These are phyloP conservation scores for Tolypocladium paradoxum DNA, from an alignment of 2,329 filamentous ascomycete genomes.

Conservation along the genomic window DNA sequence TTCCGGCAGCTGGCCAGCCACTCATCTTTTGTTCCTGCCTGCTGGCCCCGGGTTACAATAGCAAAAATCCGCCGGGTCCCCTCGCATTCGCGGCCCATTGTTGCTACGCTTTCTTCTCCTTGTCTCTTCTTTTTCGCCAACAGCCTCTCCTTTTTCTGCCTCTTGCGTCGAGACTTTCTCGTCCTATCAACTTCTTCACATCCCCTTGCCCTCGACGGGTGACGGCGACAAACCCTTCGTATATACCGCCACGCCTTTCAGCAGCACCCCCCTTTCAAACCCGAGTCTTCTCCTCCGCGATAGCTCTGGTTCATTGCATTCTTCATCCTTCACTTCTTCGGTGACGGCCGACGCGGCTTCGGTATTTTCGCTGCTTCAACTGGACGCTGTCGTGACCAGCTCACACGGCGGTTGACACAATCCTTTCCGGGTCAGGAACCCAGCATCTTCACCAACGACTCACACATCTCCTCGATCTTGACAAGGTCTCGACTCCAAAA, in stretches of 20 bases:
- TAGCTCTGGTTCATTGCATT: not conserved
- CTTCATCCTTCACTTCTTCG: not conserved
- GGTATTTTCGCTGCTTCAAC: slow-evolving; percentile 1
- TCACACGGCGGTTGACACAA: slow-evolving; percentile 6
- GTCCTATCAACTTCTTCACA: not conserved
- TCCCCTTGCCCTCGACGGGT: not conserved
- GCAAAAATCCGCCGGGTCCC: not conserved
- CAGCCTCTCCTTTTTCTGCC: not conserved
- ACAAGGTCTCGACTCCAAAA: not conserved
- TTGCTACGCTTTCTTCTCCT: not conserved
- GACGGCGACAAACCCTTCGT: not conserved
- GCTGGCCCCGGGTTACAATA: not conserved
- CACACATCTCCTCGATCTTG: not conserved
- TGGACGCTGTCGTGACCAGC: slow-evolving; percentile 7
- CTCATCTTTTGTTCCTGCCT: slow-evolving; percentile 1
- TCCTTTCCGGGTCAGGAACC: not conserved
- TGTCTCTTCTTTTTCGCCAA: not conserved
- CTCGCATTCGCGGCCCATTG: not conserved
- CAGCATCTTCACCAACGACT: not conserved
- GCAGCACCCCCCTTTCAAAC: not conserved
- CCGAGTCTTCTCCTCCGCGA: not conserved
- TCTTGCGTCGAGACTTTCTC: not conserved
- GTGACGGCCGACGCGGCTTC: not conserved
- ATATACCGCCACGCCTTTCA: not conserved
- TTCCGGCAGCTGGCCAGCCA: slow-evolving; percentile 18